phyloP scores from a whole-genome alignment of 2,329 filamentous ascomycete genomes.

The Leptographium lundbergii region DNA sequence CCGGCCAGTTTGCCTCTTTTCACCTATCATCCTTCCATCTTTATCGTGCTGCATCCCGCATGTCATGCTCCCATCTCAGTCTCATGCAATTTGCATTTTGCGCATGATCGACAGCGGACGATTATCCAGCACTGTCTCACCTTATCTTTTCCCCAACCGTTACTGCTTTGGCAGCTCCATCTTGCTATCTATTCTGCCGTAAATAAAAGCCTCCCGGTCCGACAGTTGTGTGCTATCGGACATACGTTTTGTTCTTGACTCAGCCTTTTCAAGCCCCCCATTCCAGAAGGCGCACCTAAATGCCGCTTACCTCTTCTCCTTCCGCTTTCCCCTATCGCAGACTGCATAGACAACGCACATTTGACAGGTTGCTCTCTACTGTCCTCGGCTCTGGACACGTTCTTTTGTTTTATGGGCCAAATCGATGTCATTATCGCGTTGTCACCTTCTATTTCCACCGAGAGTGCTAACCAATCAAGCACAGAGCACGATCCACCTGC shows the following conservation, averaged over 20 bases:
- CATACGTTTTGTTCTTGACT: neutral
- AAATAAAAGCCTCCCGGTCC: neutral
- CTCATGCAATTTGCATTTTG: neutral
- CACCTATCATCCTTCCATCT: neutral
- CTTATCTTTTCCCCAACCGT: neutral
- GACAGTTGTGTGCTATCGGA: neutral
- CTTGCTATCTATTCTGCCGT: neutral
- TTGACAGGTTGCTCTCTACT: neutral
- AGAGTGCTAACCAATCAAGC: neutral
- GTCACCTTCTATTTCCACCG: neutral
- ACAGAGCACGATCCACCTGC: neutral
- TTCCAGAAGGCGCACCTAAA: neutral
- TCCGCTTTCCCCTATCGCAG: neutral
- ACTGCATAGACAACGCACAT: neutral
- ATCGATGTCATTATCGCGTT: neutral
- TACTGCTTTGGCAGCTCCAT: neutral
- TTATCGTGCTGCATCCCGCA: neutral
- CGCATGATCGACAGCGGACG: neutral
- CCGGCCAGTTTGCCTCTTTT: neutral
- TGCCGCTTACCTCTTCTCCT: neutral
- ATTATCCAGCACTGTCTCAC: neutral
- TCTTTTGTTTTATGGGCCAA: neutral
- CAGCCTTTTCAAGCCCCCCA: neutral
- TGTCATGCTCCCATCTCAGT: neutral
- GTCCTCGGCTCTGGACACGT: neutral